phyloP scores from a whole-genome alignment of 352 stramenopile genomes.

The Saprolegnia diclina region DNA sequence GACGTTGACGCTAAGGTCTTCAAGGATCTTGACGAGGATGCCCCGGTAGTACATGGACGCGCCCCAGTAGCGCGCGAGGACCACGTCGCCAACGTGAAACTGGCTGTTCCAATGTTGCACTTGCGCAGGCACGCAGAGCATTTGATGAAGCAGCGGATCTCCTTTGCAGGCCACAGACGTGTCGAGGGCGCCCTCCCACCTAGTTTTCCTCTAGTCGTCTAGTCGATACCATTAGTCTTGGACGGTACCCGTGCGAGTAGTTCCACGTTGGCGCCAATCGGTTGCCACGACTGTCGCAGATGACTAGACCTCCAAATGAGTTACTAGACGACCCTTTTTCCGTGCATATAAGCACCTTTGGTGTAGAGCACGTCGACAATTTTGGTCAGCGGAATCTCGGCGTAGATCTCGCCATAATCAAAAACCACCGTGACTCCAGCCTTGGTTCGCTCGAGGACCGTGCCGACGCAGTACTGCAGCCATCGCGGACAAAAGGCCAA shows the following conservation, averaged over 20 bases:
- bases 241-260: slow-evolving; percentile 3
- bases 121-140: neutral
- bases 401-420: slow-evolving; percentile 22
- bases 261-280: neutral
- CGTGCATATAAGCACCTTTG: too few species aligned
- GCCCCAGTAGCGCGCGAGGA: slow-evolving; percentile 2
- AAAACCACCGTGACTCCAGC: neutral
- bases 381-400: neutral
- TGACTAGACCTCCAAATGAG: neutral
- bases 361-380: neutral
- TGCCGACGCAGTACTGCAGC: slow-evolving; percentile 14
- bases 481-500: slow-evolving; percentile 14
- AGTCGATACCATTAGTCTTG: too few species aligned
- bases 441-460: neutral
- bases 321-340: too few species aligned
- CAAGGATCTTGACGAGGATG: slow-evolving; percentile 4
- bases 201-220: neutral
- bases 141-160: neutral
- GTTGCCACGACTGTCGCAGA: slow-evolving; percentile 1
- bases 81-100: slow-evolving; percentile 2
- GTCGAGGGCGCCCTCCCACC: neutral
- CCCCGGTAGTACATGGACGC: neutral
- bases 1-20: neutral
- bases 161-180: slow-evolving; percentile 5
- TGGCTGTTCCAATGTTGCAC: neutral